Percentiles rank a stretch among this genome's conserved stretches.
Evolutionary conservation across 345 rosid species (phyloP).

Genomic region (Eucalyptus polyanthemos): DNA sequence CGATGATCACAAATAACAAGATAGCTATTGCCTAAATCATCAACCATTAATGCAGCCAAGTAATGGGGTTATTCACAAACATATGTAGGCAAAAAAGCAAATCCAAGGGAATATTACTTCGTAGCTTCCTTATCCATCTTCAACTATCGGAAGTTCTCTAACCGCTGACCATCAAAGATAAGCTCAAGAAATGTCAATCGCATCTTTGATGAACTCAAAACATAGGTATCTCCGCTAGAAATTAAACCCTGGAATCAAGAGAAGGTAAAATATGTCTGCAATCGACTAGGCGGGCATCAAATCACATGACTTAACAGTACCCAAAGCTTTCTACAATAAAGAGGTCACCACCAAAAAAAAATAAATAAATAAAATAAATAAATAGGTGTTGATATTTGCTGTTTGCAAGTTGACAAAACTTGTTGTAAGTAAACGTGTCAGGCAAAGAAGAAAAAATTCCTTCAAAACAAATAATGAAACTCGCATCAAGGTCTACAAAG

Average conservation of each 20-base stretch:
- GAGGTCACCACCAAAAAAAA: not conserved
- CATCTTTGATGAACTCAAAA: not conserved
- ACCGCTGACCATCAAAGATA: too few relatives aligned
- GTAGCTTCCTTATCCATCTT: not conserved
- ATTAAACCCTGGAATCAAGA: not conserved
- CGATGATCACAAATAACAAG: not conserved
- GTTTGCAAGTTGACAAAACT: slow-evolving; percentile 77
- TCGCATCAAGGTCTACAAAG: not conserved
- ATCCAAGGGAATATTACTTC: not conserved
- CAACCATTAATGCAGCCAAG: not conserved
- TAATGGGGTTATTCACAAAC: not conserved
- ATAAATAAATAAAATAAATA: not conserved
- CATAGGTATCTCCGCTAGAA: not conserved
- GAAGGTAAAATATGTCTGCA: not conserved
- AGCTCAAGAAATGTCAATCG: not conserved
- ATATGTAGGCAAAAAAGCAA: not conserved
- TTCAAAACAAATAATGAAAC: not conserved
- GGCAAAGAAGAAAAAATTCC: not conserved
- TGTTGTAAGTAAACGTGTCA: slow-evolving; percentile 52
- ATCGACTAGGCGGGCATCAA: not conserved
- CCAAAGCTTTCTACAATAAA: not conserved
- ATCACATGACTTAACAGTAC: not conserved
- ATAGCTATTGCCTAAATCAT: not conserved
- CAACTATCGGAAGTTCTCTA: not conserved
- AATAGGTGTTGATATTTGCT: slow-evolving; percentile 52